Evolutionary conservation across 2,329 filamentous ascomycete species (phyloP), one percentile per base, ranked within the genome.

Genomic region (Cladophialophora bantiana): DNA sequence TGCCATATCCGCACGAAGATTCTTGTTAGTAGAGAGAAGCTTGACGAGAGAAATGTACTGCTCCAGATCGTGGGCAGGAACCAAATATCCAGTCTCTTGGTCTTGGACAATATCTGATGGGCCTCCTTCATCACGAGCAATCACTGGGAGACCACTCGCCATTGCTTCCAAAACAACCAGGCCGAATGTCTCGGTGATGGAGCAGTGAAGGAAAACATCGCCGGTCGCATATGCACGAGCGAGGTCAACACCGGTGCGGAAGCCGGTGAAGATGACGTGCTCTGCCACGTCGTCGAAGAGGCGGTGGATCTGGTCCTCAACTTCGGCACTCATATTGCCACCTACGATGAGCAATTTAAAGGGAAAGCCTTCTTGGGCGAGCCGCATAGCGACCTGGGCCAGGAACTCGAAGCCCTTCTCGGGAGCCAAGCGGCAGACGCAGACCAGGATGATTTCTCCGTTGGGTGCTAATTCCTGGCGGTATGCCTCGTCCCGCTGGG

Each of bases 321-420:
- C 87, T 10, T 83, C 83, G 0, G 83, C 78, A 73, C 89, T 91
- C 62, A 85, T 83, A 77, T 91, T 91, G 3, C 89, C 88, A 18
- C 89, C 89, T 0, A 91, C 88, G 62, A 91, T 84, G 69, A 90
- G 81, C 3, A 91, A 82, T 73, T 86, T 89, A 78, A 89, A 91
- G 7, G 81, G 75, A 13, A 90, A 75, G 10, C 82, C 81, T 38
- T 65, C 50, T 10, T 81, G 79, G 48, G 85, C 84, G n/a, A 91
- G 78, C 65, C 82, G 81, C 48, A 78, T 79, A 12, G 84, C 85
- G 0, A 81, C 86, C 59, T 83, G 77, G 4, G 88, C 85, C 31
- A 91, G 80, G 72, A 91, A 91, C 54, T 86, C 85, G 72, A 90
- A 91, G 0, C 89, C 89, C 74, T 91, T 92, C 74, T 91, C 89